A percentile compares a stretch with the other conserved stretches of the same genome.
These are phyloP conservation scores for Atkinsonella texensis DNA, from an alignment of 2,329 filamentous ascomycete genomes.

Conservation along the genomic window DNA sequence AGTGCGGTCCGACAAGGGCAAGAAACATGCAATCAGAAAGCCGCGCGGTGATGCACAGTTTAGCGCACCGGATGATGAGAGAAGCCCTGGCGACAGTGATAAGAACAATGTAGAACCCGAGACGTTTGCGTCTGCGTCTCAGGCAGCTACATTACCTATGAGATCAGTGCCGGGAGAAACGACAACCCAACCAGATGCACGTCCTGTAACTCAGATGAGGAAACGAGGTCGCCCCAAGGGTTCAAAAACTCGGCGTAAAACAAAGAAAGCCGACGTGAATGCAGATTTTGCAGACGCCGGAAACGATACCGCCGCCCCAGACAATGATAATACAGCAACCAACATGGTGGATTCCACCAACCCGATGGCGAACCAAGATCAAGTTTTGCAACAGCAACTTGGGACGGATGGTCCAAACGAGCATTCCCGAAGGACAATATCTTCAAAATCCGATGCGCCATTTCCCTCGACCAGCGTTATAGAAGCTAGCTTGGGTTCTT, in stretches of 20 bases:
- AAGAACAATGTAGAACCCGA: background rate
- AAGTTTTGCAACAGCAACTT: background rate
- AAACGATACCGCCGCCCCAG: background rate
- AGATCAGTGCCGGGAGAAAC: background rate
- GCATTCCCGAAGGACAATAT: background rate
- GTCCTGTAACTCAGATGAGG: conserved; percentile 12
- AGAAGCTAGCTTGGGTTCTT: background rate
- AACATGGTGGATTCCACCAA: background rate
- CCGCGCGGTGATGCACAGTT: background rate
- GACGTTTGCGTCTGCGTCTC: background rate
- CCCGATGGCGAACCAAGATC: background rate
- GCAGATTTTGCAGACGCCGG: background rate
- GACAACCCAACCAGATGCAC: conserved; percentile 10
- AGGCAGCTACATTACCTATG: background rate
- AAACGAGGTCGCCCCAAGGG: conserved; percentile 32
- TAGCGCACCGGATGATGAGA: background rate
- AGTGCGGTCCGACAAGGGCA: conserved; percentile 11
- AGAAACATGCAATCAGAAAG: conserved; percentile 3
- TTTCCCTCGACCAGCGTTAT: background rate
- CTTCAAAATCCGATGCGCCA: background rate
- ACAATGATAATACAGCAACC: background rate
- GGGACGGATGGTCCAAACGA: background rate
- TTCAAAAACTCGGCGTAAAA: conserved; percentile 30
- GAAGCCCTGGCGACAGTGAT: background rate
- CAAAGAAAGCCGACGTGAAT: conserved; percentile 3